Percentiles rank a stretch among this genome's conserved stretches.
Conservation (phyloP, 192 early-diverging fungal genomes). For the Martensiomyces pterosporus region DNA sequence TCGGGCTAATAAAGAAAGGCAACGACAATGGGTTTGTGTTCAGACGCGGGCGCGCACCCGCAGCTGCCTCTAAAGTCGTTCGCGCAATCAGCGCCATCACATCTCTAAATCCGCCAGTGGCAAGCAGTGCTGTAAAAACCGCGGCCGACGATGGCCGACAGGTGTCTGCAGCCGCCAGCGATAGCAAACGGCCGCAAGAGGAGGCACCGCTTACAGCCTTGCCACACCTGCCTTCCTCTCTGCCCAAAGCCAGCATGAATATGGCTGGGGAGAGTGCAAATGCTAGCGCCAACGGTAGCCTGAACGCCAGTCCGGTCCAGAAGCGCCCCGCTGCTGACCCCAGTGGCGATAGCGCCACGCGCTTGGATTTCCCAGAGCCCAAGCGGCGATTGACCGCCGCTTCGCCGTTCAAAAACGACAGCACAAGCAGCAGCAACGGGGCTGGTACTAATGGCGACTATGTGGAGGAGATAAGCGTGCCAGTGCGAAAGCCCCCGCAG, state of each 20-base stretch:
- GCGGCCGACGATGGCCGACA: not conserved
- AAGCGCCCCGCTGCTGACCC: too few species aligned
- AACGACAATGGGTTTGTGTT: constrained; percentile 51
- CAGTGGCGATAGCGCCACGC: constrained; percentile 2
- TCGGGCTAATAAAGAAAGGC: constrained; percentile 1
- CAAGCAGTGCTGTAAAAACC: too few species aligned
- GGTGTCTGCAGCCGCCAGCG: not conserved
- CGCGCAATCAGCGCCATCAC: not conserved
- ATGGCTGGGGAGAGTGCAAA: too few species aligned
- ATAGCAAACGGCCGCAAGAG: too few species aligned
- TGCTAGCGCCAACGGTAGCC: too few species aligned
- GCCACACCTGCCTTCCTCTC: too few species aligned
- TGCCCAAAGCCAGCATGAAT: too few species aligned
- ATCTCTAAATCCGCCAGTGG: too few species aligned
- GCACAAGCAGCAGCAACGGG: too few species aligned
- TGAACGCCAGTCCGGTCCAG: too few species aligned
- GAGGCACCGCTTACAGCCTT: too few species aligned
- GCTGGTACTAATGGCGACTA: not conserved
- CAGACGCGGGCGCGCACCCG: constrained; percentile 10
- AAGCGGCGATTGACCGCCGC: constrained; percentile 26
- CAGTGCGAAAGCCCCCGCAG: constrained; percentile 22
- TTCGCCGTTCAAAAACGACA: too few species aligned
- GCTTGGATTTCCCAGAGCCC: constrained; percentile 33
- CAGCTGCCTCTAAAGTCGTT: not conserved
- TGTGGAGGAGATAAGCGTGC: constrained; percentile 39